Evolutionary conservation across 1,284 basidiomycete species (phyloP), one percentile per base, ranked within the genome.

Genomic region (Golubevia pallescens): DNA sequence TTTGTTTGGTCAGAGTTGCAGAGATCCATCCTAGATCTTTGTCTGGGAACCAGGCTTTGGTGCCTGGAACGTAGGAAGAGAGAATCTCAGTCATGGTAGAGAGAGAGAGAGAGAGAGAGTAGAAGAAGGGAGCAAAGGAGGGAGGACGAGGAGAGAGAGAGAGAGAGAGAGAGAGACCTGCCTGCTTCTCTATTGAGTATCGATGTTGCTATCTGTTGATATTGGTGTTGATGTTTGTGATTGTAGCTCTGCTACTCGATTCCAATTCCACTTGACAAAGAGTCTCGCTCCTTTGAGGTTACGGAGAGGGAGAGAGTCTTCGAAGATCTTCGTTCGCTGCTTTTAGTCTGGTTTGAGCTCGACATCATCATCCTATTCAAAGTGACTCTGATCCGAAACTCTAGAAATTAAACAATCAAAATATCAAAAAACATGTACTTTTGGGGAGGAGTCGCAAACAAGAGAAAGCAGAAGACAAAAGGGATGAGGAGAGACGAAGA

Each of bases 41-140:
- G 71, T 85, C 79, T 19, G 79, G 68, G 67, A 85, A 85, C 82
- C 82, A 85, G 16, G 82, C 80, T 56, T 76, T 77, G 57, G 78
- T 79, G 59, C 82, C 82, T 8, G 75, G 70, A 63, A 79, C 77
- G 32, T 81, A 84, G 28, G 82, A 75, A 10, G 71, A 69, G 28
- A 85, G 74, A 24, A 69, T 42, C 51, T 51, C 32, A 42, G 60
- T 53, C 48, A 34, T 58, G 58, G 52, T 58, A 62, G 63, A 54
- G 57, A 65, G 60, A 63, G 59, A 62, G 57, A 62, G 57, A 20
- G 56, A 60, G 60, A 38, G 23, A 62, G 24, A 21, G 21, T 34
- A 32, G 55, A 64, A 56, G 56, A 60, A 53, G 63, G 52, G 55
- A 54, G 24, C 58, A 34, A 58, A 63, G 60, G 52, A 59, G 58